Evolutionary conservation across 805 yeast species (phyloP).

Genomic region (Teunomyces aglyptinius): DNA sequence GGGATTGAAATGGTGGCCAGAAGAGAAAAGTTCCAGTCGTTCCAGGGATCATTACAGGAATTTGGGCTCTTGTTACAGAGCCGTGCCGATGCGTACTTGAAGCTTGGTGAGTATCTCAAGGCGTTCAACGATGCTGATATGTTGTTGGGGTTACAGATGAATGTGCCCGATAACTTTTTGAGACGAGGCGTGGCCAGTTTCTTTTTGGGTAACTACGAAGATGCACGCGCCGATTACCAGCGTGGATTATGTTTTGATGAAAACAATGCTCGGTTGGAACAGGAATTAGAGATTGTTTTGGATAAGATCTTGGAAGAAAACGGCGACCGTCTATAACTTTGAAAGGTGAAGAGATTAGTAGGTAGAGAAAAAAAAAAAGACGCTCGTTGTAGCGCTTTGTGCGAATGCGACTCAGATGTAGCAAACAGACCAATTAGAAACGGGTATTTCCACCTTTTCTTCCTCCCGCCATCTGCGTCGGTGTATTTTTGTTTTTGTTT

Average conservation of each 20-base stretch:
- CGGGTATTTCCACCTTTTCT: too few relatives aligned
- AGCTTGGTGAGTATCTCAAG: conserved; percentile 51
- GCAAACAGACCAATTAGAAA: background rate
- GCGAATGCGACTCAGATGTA: too few relatives aligned
- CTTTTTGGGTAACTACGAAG: conserved; percentile 60
- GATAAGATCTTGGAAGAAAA: conserved; percentile 54
- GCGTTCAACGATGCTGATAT: conserved; percentile 72
- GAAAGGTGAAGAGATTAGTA: too few relatives aligned
- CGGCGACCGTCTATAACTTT: conserved; percentile 47
- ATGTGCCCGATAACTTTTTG: conserved; percentile 66
- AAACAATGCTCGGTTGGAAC: conserved; percentile 46
- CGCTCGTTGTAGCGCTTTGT: too few relatives aligned
- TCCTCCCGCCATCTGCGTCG: too few relatives aligned
- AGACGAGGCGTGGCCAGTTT: conserved; percentile 65
- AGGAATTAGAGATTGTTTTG: conserved; percentile 47
- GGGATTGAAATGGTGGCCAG: conserved; percentile 68
- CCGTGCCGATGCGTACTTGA: conserved; percentile 66
- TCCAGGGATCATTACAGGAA: conserved; percentile 70
- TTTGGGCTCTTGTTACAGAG: conserved; percentile 63
- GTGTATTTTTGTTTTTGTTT: too few relatives aligned
- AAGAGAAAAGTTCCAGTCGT: conserved; percentile 71
- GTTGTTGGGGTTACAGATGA: conserved; percentile 56
- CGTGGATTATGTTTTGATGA: conserved; percentile 69
- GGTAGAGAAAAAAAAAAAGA: too few relatives aligned
- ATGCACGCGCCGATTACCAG: conserved; percentile 65